Conservation (phyloP, 2,329 filamentous ascomycete species). For the Ploettnerulaceae sp. region DNA sequence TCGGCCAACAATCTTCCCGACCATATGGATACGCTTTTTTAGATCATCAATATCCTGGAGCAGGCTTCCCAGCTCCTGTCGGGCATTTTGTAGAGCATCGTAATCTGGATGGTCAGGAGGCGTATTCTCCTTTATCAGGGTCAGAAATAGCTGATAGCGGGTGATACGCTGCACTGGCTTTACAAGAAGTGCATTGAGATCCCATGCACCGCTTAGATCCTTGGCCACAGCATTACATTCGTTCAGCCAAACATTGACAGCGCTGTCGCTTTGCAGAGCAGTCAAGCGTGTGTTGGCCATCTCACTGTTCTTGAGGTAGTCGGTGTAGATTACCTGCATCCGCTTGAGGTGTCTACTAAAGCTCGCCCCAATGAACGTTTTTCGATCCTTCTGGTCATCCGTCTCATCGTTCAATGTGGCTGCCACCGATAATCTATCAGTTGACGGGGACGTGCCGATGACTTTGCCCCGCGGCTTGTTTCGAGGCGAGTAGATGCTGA, state of each 20-base stretch:
- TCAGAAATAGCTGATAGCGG: constrained; percentile 86
- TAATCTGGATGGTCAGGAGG: constrained; percentile 80
- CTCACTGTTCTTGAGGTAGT: constrained; percentile 59
- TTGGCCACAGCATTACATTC: constrained; percentile 91
- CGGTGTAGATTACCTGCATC: constrained; percentile 57
- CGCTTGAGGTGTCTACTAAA: constrained; percentile 47
- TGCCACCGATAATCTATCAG: constrained; percentile 25
- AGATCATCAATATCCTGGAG: constrained; percentile 88
- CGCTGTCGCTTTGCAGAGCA: constrained; percentile 57
- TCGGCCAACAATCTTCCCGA: constrained; percentile 78
- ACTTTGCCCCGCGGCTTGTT: constrained; percentile 36
- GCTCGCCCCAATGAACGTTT: constrained; percentile 30
- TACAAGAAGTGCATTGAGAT: constrained; percentile 90
- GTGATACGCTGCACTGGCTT: constrained; percentile 94
- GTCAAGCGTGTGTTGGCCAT: constrained; percentile 56
- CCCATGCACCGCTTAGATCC: constrained; percentile 91
- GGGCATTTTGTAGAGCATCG: constrained; percentile 52
- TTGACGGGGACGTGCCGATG: constrained; percentile 14
- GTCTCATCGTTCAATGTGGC: constrained; percentile 26
- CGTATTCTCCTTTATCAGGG: constrained; percentile 74
- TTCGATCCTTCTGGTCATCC: constrained; percentile 32
- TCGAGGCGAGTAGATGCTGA: constrained; percentile 70
- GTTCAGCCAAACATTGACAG: constrained; percentile 77
- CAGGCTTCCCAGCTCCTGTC: constrained; percentile 55
- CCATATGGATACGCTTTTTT: constrained; percentile 89